Base-by-base conservation (phyloP, 169 alveolate species). In the Neospora caninum region DNA sequence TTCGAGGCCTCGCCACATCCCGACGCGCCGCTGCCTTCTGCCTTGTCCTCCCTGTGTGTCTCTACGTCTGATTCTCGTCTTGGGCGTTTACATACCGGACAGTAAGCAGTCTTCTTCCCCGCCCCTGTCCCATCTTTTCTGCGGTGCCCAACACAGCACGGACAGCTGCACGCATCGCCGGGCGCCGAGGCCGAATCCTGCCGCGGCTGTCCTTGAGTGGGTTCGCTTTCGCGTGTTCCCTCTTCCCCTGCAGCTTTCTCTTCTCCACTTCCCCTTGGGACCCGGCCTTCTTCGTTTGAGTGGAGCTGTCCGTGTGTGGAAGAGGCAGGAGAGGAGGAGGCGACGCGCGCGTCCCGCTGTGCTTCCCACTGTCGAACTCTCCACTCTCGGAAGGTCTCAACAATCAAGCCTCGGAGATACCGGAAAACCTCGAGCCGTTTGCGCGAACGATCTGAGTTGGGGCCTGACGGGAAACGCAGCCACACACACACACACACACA, bases 331-430 rank as follows among this genome's bases (percentile, higher is more conserved):
- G 73, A 64, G 31, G 73, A 64, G 7, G 31, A 64, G 34, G 73
- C 16, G 31, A 22, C 34, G 25, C 7, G 31, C 73, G 73, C 73
- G 34, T 22, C 7, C 34, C 73, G 73, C 73, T 9, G 1, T 10
- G 73, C 73, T 22, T 16, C 73, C n/a, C 73, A 64, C 73, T 64
- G 73, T 27, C 73, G 73, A 9, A 27, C 20, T 78, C 89, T 38
- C 89, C 89, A 82, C 64, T 82, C 89, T 20, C 67, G 34, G 67
- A 82, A 82, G 64, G 89, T 82, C 38, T 42, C 69, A 4, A 41
- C 9, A 25, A 82, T 82, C 41, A 82, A 36, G 22, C 67, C 67
- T 38, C 67, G 53, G 4, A 82, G 89, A 31, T 29, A 41, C 18
- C 89, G 64, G 39, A 82, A 82, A 29, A 82, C 67, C 38, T 29